Base-by-base conservation (phyloP, 768 basidiomycete species). In the Lactifluus echinatus region DNA sequence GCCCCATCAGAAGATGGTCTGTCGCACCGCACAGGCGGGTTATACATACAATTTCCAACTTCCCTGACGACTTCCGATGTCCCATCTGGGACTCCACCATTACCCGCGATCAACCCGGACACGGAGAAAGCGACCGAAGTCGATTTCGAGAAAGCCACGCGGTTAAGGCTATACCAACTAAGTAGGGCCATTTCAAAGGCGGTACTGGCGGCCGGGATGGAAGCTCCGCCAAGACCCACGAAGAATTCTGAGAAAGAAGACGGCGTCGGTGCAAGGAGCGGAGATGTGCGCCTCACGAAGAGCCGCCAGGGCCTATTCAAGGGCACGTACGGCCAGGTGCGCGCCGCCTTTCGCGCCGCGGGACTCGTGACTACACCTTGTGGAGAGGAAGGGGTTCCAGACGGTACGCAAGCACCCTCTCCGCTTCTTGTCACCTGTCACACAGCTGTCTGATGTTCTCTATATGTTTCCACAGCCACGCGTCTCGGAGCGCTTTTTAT, bases 281-380 rank as follows among this genome's bases (percentile, higher is more conserved):
- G 39, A 37, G 52, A 44, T 17, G 40, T 33, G 14, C 33, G 17
- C 19, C 33, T 36, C 33, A 28, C 49, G 33, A 59, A 55, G 36
- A 33, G 40, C 1, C 46, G 36, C 14, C 53, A 53, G 19, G 62
- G 60, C 10, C 42, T 64, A 49, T 64, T 64, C 49, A 61, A 56
- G 29, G 64, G 64, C 17, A 64, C 64, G 26, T 64, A 63, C 47
- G 53, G 64, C 28, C 64, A 64, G 56, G 56, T 64, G 55, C 62
- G 58, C 28, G 36, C 53, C n/a, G 64, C 64, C 17, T 63, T 64
- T 23, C 51, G 53, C 36, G 58, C 49, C 15, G 62, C 64, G 6
- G 63, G 63, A 45, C 57, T 64, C n/a, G 59, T 57, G 51, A 57
- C 62, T 8, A 60, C 53, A 23, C 55, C 58, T 19, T 64, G 64